Evolutionary conservation across 1,284 basidiomycete species (phyloP), one percentile per base, ranked within the genome.

Genomic region (Sporisorium sorghi): DNA sequence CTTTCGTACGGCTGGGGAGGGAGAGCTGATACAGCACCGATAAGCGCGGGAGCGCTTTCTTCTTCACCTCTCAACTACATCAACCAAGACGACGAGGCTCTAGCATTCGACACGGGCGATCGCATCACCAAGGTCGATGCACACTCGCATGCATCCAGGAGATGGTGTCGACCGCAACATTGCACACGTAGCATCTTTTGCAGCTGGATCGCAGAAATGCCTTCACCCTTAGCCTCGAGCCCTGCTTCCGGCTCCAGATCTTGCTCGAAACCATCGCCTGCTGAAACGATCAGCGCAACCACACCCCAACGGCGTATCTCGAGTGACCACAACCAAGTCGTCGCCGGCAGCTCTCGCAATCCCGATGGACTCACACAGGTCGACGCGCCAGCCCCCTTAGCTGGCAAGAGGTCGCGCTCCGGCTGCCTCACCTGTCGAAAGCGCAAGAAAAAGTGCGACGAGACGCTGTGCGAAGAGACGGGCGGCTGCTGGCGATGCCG

Each of bases 361-460:
- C 14, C 33, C 15, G 43, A 61, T 9, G 17, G 15, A 9, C 8
- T 37, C n/a, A 21, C 44, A 24, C 35, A 53, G 35, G 42, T 24
- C 53, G 42, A 46, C 14, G 32, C 46, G 30, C 32, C 59, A 5
- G 44, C 40, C 2, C 60, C 67, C 2, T 44, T 70, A 2, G 52
- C 61, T 4, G 68, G 58, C 28, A 71, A 72, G 19, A 33, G 69
- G 19, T 72, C 69, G 7, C 60, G 63, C 21, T 72, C 69, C 9
- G 69, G 69, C 35, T 72, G 69, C 53, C 43, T 72, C 51, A 72
- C 69, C 2, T 72, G 69, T 32, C 69, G 69, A 21, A 72, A 72
- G 40, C 58, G 69, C 39, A 72, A 72, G 63, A 72, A 72, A 24
- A 72, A 72, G 33, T 72, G 69, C 52, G 69, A 72, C 59, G 69